These are phyloP conservation scores for Kodamaea leandrae DNA, from an alignment of 805 yeast genomes.

Conservation along the genomic window DNA sequence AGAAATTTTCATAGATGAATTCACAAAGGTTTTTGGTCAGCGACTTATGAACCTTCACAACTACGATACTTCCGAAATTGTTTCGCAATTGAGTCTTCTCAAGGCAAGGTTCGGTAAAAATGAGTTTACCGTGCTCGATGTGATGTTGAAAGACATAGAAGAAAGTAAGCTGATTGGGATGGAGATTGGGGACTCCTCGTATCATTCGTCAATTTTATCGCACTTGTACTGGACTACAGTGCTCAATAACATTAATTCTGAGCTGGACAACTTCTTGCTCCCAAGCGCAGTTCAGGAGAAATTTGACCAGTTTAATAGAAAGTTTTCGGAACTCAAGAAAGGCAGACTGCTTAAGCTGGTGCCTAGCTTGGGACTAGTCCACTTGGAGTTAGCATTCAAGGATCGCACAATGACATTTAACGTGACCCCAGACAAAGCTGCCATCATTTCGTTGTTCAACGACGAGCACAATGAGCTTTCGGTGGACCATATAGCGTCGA, in stretches of 20 bases:
- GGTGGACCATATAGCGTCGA: slow-evolving; percentile 28
- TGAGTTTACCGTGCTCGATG: slow-evolving; percentile 68
- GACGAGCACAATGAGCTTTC: slow-evolving; percentile 32
- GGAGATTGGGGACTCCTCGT: slow-evolving; percentile 21
- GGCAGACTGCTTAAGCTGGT: slow-evolving; percentile 61
- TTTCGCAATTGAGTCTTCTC: slow-evolving; percentile 48
- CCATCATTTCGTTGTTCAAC: slow-evolving; percentile 53
- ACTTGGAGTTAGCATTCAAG: slow-evolving; percentile 47
- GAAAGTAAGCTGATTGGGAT: slow-evolving; percentile 51
- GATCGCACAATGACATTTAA: slow-evolving; percentile 40
- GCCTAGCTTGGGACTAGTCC: slow-evolving; percentile 61
- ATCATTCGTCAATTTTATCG: slow-evolving; percentile 66
- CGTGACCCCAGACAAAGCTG: slow-evolving; percentile 70
- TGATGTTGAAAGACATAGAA: slow-evolving; percentile 75
- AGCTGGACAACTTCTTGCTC: slow-evolving; percentile 39
- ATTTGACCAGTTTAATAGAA: slow-evolving; percentile 43
- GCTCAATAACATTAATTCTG: slow-evolving; percentile 24
- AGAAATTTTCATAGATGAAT: slow-evolving; percentile 62
- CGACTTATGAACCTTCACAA: slow-evolving; percentile 46
- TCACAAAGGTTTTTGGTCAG: slow-evolving; percentile 58
- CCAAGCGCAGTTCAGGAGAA: slow-evolving; percentile 46
- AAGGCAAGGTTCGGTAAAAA: slow-evolving; percentile 64
- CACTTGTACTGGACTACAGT: slow-evolving; percentile 77
- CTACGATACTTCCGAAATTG: slow-evolving; percentile 40
- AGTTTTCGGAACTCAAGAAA: slow-evolving; percentile 44